A percentile compares a stretch with the other conserved stretches of the same genome.
Evolutionary conservation across 371 early-diverging fungal genomes (phyloP).

Genomic region (Actinomortierella wolfii): DNA sequence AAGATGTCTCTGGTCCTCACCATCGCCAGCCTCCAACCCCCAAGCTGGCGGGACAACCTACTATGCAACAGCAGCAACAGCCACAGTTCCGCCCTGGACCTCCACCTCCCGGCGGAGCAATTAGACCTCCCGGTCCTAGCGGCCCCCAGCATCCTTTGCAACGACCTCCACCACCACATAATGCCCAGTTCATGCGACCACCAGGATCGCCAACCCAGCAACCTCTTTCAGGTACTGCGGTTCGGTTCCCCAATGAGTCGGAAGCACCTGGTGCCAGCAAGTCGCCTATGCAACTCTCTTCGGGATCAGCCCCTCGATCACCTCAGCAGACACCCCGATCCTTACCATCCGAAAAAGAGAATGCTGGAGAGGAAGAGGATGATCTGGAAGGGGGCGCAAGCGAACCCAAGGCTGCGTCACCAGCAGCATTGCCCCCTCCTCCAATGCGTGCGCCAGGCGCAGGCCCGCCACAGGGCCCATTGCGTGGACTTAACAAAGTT

Average conservation of each 20-base stretch:
- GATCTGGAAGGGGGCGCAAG: constrained; percentile 30
- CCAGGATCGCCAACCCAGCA: constrained; percentile 10
- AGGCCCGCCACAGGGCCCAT: constrained; percentile 37
- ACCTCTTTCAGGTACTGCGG: too few species aligned
- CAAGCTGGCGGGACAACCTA: not conserved
- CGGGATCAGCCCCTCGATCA: constrained; percentile 6
- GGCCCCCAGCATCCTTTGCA: constrained; percentile 19
- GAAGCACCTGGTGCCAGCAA: not conserved
- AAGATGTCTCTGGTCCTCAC: too few species aligned
- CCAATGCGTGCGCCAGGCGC: constrained; percentile 14
- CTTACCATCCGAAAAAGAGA: too few species aligned
- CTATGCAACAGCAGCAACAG: constrained; percentile 29
- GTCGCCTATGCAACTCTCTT: constrained; percentile 9
- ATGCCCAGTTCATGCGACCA: not conserved
- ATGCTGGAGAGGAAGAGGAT: constrained; percentile 29
- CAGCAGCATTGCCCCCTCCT: constrained; percentile 2
- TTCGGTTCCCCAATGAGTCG: too few species aligned
- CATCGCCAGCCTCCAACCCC: too few species aligned
- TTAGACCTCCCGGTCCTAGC: constrained; percentile 3
- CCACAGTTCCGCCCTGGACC: constrained; percentile 10
- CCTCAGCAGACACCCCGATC: constrained; percentile 10
- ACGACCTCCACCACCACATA: constrained; percentile 18
- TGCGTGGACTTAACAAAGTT: constrained; percentile 29
- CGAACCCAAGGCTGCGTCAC: not conserved
- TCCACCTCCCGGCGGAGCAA: too few species aligned